phyloP scores from a whole-genome alignment of 2,329 filamentous ascomycete species.

The Phialophora verrucosa region DNA sequence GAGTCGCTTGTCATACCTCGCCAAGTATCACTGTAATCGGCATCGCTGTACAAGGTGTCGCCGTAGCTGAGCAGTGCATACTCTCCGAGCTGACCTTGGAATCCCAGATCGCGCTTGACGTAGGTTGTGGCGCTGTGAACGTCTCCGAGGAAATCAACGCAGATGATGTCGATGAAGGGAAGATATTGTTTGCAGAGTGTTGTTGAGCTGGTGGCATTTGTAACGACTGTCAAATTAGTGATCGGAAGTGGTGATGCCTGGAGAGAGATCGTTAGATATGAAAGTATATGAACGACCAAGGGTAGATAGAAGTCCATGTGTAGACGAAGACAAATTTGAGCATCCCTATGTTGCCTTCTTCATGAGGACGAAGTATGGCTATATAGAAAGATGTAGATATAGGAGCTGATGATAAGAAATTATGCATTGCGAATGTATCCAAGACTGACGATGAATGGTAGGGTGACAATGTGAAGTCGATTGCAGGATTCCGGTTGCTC shows the following conservation, averaged over 20 bases:
- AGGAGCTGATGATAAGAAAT: background rate
- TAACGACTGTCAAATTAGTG: background rate
- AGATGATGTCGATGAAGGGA: constrained; percentile 24
- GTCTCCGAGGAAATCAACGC: constrained; percentile 36
- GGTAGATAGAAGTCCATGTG: constrained; percentile 20
- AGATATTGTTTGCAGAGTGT: constrained; percentile 22
- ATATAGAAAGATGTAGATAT: background rate
- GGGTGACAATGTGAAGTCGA: background rate
- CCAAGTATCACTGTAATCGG: constrained; percentile 36
- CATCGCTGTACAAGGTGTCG: constrained; percentile 39
- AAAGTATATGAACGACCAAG: constrained; percentile 18
- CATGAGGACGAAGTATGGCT: background rate
- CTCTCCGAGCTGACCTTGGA: constrained; percentile 37
- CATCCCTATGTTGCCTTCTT: constrained; percentile 2
- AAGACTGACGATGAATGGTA: background rate
- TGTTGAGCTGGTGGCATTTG: constrained; percentile 3
- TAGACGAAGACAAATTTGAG: constrained; percentile 3
- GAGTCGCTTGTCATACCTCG: constrained; percentile 41
- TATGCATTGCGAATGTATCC: constrained; percentile 4
- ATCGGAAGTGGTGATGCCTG: constrained; percentile 21
- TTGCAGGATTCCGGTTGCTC: background rate
- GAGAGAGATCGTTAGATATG: constrained; percentile 21
- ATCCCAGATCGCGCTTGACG: constrained; percentile 40
- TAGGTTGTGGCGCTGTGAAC: constrained; percentile 39
- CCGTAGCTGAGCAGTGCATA: constrained; percentile 39